Conservation (phyloP, 495 filamentous ascomycete species). For the Terfezia boudieri region DNA sequence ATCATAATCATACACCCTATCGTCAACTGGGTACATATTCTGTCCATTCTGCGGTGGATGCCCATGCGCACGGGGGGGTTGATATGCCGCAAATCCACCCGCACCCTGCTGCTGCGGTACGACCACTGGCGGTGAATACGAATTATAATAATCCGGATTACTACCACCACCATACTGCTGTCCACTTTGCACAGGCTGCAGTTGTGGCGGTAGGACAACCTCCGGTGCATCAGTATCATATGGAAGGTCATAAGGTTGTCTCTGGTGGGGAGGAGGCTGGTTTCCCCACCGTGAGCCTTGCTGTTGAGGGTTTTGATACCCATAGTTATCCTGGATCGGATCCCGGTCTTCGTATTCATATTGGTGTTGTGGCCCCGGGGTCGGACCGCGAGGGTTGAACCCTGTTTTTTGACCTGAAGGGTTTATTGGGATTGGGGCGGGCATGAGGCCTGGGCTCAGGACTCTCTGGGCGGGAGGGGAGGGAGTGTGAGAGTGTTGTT, state of each 20-base stretch:
- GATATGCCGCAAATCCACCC: background rate
- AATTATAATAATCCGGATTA: background rate
- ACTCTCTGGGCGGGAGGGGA: background rate
- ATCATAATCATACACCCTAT: conserved; percentile 21
- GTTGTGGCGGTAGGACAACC: background rate
- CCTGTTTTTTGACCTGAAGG: too few species aligned
- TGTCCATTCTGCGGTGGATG: background rate
- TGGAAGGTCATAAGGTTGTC: background rate
- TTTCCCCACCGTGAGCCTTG: background rate
- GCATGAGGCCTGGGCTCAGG: background rate
- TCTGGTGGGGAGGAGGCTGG: background rate
- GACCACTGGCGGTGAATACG: too few species aligned
- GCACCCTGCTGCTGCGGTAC: background rate
- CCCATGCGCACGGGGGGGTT: too few species aligned
- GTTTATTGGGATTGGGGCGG: too few species aligned
- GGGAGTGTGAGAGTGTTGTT: too few species aligned
- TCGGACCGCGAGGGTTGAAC: too few species aligned
- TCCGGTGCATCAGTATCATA: background rate
- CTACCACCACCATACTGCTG: background rate
- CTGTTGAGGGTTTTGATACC: background rate
- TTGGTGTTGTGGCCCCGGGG: too few species aligned
- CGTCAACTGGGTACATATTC: conserved; percentile 13
- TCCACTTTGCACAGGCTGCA: background rate
- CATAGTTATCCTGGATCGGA: too few species aligned
- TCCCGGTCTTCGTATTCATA: too few species aligned